Evolutionary conservation across 495 filamentous ascomycete genomes (phyloP), one percentile per base, ranked within the genome.

Genomic region (Penicillium tannophilum): DNA sequence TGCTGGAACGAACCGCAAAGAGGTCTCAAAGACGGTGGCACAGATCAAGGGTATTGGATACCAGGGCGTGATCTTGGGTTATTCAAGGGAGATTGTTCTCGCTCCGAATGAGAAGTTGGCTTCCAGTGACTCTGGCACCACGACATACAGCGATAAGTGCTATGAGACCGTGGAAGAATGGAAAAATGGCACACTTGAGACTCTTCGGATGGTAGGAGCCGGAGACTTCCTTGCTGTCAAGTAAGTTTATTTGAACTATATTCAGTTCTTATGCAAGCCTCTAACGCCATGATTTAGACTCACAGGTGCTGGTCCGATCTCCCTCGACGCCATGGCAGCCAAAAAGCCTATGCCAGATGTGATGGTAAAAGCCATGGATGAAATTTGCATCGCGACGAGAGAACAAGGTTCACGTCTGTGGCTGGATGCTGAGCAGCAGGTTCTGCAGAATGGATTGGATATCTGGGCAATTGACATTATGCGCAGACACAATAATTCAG

Each of bases 201-300:
- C 90, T 0, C 81, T 96, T 10, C 69, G 75, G 3, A 82, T 92
- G 70, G 77, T 87, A 2, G 74, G 75, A 11, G 72, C 79, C 0
- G 88, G 87, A 6, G 90, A 94, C 59, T 93, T 90, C 64, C 84
- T 94, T 12, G 90, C 87, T 0, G 71, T 95, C 46, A 96, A 96
- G 77, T 86, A 73, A 63, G 77, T 63, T 3, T 11, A 6, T 41
- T 36, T 9, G 14, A 0, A 42, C 16, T 10, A 41, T 4, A 33
- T 28, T 0, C 0, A 0, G 28, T 28, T 23, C 2, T 23, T 1
- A 7, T 28, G 6, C 28, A 28, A 28, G 5, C 6, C n/a, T 51
- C 45, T 56, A 44, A 54, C 12, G 14, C 7, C 1, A 1, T 11
- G 10, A 2, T 45, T 19, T 35, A 76, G 72, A 42, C 61, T 71